Percentiles rank a stretch among this genome's conserved stretches.
These are phyloP conservation scores for Suillus tomentosus DNA, from an alignment of 768 basidiomycete genomes.

Conservation along the genomic window DNA sequence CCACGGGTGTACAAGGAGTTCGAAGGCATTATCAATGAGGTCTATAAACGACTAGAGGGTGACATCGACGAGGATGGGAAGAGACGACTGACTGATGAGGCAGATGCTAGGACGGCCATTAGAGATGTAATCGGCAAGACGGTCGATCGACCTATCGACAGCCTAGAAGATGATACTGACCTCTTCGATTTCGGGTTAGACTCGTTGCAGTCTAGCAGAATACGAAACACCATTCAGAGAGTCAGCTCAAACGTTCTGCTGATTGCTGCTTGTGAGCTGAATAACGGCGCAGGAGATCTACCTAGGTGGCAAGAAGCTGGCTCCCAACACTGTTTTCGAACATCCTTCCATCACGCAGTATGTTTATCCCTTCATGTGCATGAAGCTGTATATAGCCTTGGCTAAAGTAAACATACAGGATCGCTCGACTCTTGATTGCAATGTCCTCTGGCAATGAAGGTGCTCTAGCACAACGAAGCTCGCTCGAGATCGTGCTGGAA, in stretches of 20 bases:
- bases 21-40: conserved; percentile 42
- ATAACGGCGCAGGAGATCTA: conserved; percentile 36
- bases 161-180: conserved; percentile 37
- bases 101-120: conserved; percentile 16
- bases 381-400: conserved; percentile 6
- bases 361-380: conserved; percentile 8
- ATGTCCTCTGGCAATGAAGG: conserved; percentile 34
- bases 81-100: conserved; percentile 13
- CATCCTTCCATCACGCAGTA: conserved; percentile 45
- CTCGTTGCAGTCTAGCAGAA: conserved; percentile 52
- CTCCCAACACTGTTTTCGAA: conserved; percentile 47
- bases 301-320: conserved; percentile 24
- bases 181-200: conserved; percentile 53
- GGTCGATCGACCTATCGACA: conserved; percentile 20
- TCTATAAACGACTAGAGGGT: conserved; percentile 46
- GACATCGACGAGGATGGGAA: conserved; percentile 32
- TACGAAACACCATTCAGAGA: conserved; percentile 50
- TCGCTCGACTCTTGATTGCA: conserved; percentile 43
- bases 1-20: conserved; percentile 53
- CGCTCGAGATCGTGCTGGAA: conserved; percentile 43
- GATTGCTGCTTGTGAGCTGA: conserved; percentile 26
- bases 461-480: conserved; percentile 21
- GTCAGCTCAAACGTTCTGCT: conserved; percentile 31
- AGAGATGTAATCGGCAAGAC: conserved; percentile 24
- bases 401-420: conserved; percentile 21